Base-by-base conservation (phyloP, 2,329 filamentous ascomycete genomes). In the Aspergillus sp. region DNA sequence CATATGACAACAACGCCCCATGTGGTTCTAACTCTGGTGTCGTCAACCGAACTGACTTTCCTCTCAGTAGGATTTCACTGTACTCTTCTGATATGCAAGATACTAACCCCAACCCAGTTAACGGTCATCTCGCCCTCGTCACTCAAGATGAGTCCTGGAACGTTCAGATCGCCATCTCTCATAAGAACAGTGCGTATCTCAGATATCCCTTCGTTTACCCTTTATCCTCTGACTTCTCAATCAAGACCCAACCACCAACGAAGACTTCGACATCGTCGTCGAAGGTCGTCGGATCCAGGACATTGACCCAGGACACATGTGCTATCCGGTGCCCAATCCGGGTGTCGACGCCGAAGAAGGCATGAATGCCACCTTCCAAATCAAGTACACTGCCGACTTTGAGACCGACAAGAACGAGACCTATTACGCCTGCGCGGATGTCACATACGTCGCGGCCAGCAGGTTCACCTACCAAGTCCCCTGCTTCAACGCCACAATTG, bases 91-190 rank as follows among this genome's bases (percentile, higher is more conserved):
- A 8, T 13, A 22, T 34, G 34, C 17, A 23, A 11, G 11, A 51
- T 48, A 17, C 25, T 51, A 23, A 53, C 22, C 11, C 5, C 25
- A 22, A n/a, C 8, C 19, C n/a, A 87, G 85, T 79, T 15, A 82
- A 83, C 58, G 86, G 85, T 13, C 77, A 81, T 50, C 77, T 89
- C 15, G 80, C 85, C 2, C 76, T 89, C 3, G 82, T 84, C 7
- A 81, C 84, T 22, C 84, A 87, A 49, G 83, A 87, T 61, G 83
- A 87, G 54, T 84, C 85, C 5, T 87, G 81, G 69, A 78, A 82
- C 46, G 74, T 86, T 25, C 79, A 83, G 54, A 77, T 88, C 22
- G 80, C 82, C 57, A 80, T 88, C 56, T 84, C 86, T 0, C 83
- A 85, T 63, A 72, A 74, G 5, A 76, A 82, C 56, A 76, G 85